phyloP scores from a whole-genome alignment of 2,329 filamentous ascomycete genomes.

The Lomentospora prolificans region DNA sequence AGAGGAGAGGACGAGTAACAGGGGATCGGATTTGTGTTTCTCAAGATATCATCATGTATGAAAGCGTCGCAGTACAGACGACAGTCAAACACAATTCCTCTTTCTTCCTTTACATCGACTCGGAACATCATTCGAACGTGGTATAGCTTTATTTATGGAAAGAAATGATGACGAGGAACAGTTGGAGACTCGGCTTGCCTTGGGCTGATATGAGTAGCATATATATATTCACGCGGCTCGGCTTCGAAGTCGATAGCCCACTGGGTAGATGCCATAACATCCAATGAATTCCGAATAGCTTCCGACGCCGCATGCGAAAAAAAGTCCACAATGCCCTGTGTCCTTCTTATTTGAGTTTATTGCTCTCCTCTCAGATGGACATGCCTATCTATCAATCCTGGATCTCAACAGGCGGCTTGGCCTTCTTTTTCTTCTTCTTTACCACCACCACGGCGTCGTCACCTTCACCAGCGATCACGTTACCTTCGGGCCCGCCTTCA shows the following conservation, averaged over 20 bases:
- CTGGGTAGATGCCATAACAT: too few relatives aligned
- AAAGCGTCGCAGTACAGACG: not conserved
- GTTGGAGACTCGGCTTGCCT: too few relatives aligned
- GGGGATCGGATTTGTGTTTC: not conserved
- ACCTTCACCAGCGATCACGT: too few relatives aligned
- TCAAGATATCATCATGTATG: not conserved
- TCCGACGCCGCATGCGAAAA: too few relatives aligned
- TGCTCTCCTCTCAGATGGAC: constrained; percentile 10
- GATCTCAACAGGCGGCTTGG: constrained; percentile 1
- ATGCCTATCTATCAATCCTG: constrained; percentile 3
- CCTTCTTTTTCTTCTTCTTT: constrained; percentile 36
- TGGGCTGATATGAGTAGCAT: too few relatives aligned
- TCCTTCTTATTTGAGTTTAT: constrained; percentile 12
- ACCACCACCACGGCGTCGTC: constrained; percentile 29
- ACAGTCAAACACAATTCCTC: constrained; percentile 1
- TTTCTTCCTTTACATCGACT: not conserved
- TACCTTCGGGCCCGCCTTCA: not conserved
- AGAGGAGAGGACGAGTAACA: not conserved
- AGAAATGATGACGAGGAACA: too few relatives aligned
- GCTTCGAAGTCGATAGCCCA: too few relatives aligned
- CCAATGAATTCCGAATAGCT: too few relatives aligned
- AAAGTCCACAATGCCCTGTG: constrained; percentile 1
- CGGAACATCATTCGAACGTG: too few relatives aligned
- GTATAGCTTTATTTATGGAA: too few relatives aligned
- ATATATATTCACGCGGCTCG: too few relatives aligned